Percentiles rank a stretch among this genome's conserved stretches.
Evolutionary conservation across 2,329 filamentous ascomycete genomes (phyloP).

Genomic region (Colletotrichum endophyticum): DNA sequence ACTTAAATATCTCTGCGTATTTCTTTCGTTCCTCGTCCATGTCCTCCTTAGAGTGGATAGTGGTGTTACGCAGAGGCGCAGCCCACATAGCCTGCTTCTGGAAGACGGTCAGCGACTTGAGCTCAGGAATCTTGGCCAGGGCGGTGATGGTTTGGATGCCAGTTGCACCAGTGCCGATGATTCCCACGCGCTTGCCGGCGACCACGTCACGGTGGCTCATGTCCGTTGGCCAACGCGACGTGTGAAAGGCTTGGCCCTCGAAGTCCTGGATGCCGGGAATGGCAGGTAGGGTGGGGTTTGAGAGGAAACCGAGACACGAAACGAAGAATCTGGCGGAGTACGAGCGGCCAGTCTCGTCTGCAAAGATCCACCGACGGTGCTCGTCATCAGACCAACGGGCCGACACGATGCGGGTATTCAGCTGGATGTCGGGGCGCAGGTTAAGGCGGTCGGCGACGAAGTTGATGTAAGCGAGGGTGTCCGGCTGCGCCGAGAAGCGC

Average conservation of each 20-base stretch:
- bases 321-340: neutral
- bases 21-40: slow-evolving; percentile 36
- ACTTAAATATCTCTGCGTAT: slow-evolving; percentile 34
- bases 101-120: slow-evolving; percentile 36
- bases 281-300: slow-evolving; percentile 34
- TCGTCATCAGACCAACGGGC: neutral
- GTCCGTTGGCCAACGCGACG: slow-evolving; percentile 21
- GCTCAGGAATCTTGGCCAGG: slow-evolving; percentile 23
- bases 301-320: slow-evolving; percentile 22
- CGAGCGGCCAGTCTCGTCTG: neutral
- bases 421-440: neutral
- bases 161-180: slow-evolving; percentile 36
- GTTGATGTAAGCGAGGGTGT: neutral
- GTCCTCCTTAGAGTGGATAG: slow-evolving; percentile 40
- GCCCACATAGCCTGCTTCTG: slow-evolving; percentile 40
- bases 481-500: neutral
- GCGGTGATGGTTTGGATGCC: slow-evolving; percentile 32
- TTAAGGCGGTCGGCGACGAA: neutral
- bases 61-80: slow-evolving; percentile 40
- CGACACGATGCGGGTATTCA: neutral
- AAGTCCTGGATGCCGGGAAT: slow-evolving; percentile 29
- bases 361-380: neutral
- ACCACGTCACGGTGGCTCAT: slow-evolving; percentile 9
- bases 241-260: slow-evolving; percentile 21
- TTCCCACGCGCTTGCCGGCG: slow-evolving; percentile 28